phyloP scores from a whole-genome alignment of 805 yeast genomes.

The Kluyveromyces siamensis region DNA sequence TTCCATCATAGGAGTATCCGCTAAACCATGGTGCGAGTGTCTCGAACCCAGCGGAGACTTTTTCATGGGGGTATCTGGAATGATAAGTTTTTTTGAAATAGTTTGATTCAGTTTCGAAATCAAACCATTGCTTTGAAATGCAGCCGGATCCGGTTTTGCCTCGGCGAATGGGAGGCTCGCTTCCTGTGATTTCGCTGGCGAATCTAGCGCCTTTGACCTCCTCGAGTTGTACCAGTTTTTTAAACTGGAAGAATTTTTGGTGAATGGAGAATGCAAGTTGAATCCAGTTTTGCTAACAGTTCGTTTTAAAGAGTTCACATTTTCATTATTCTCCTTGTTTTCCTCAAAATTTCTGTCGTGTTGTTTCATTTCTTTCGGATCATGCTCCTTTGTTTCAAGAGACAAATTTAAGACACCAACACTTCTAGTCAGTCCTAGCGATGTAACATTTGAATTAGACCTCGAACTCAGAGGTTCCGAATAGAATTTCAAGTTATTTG shows the following conservation, averaged over 20 bases:
- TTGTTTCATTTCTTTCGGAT: constrained; percentile 4
- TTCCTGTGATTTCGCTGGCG: constrained; percentile 5
- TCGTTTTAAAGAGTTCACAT: constrained; percentile 18
- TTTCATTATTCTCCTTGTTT: constrained; percentile 14
- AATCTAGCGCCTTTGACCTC: constrained; percentile 13
- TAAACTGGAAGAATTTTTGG: constrained; percentile 13
- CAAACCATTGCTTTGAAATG: constrained; percentile 21
- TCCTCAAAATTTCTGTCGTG: constrained; percentile 10
- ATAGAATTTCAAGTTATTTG: constrained; percentile 21
- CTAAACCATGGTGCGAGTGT: constrained; percentile 3
- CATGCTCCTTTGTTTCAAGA: constrained; percentile 30
- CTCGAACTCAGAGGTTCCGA: constrained; percentile 13
- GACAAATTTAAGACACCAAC: constrained; percentile 44
- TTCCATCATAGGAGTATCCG: constrained; percentile 1
- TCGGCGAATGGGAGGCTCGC: constrained; percentile 2
- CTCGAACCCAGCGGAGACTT: constrained; percentile 19
- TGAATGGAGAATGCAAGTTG: constrained; percentile 18
- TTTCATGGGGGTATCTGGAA: constrained; percentile 27
- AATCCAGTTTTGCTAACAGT: constrained; percentile 22
- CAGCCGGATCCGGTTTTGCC: constrained; percentile 23
- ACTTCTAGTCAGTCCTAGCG: constrained; percentile 39
- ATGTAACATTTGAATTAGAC: constrained; percentile 8
- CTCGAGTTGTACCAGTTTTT: background rate
- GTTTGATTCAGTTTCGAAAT: constrained; percentile 18
- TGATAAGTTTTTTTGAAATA: constrained; percentile 16